These are phyloP conservation scores for Persicaria tinctoria DNA, from an alignment of 148 eudicot species.

Conservation along the genomic window DNA sequence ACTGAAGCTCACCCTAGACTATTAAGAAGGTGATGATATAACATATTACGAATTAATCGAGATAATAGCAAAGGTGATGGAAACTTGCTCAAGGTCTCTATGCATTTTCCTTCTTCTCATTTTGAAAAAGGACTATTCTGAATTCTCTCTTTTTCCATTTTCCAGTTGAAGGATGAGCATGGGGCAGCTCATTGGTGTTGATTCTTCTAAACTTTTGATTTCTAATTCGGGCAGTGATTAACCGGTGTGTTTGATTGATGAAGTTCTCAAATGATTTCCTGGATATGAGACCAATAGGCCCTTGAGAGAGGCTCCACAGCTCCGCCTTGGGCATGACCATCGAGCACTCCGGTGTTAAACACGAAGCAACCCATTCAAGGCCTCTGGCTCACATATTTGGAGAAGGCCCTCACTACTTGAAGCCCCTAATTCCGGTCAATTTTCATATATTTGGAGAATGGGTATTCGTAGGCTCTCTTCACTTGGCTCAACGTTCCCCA, in stretches of 20 bases:
- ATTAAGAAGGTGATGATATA: conserved; percentile 39
- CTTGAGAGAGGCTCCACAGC: too few species aligned
- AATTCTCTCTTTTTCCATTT: neutral
- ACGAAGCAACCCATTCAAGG: too few species aligned
- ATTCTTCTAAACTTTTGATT: conserved; percentile 68
- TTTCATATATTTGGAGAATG: too few species aligned
- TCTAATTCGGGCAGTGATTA: conserved; percentile 96
- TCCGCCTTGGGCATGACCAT: too few species aligned
- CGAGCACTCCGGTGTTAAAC: too few species aligned
- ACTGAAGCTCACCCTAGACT: too few species aligned
- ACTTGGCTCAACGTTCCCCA: too few species aligned
- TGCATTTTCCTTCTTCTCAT: neutral
- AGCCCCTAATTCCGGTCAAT: too few species aligned
- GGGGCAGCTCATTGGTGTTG: conserved; percentile 73
- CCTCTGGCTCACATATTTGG: too few species aligned
- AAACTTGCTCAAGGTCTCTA: neutral
- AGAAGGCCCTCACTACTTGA: too few species aligned
- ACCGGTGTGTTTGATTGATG: conserved; percentile 52
- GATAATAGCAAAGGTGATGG: conserved; percentile 65
- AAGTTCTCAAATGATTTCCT: neutral
- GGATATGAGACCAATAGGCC: too few species aligned
- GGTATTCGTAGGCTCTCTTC: too few species aligned
- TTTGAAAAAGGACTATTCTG: neutral
- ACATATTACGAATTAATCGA: conserved; percentile 76
- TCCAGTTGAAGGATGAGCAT: conserved; percentile 80